Conservation (phyloP, 1,284 basidiomycete species). For the Pulchroboletus neoregius region DNA sequence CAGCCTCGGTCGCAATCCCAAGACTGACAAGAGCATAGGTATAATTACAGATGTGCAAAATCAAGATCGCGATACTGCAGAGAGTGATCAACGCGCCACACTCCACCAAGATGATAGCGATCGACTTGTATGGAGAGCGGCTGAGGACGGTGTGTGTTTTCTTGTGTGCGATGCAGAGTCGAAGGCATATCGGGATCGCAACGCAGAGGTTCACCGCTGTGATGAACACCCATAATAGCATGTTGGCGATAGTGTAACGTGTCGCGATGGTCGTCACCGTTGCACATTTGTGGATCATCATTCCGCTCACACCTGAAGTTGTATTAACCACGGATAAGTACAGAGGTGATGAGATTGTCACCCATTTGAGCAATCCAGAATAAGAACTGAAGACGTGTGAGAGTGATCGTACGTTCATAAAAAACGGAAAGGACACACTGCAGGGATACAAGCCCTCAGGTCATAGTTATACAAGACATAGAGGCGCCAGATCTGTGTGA, state of each 20-base stretch:
- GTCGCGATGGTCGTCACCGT: neutral
- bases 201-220: constrained; percentile 13
- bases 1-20: constrained; percentile 19
- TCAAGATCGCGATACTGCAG: constrained; percentile 8
- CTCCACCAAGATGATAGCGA: constrained; percentile 17
- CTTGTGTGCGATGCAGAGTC: constrained; percentile 15
- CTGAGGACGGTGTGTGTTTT: constrained; percentile 5
- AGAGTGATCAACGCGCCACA: constrained; percentile 14
- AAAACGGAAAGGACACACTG: too few relatives aligned
- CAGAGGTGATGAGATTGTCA: neutral
- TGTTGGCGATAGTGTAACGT: neutral
- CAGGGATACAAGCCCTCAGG: constrained; percentile 13
- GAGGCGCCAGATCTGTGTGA: constrained; percentile 24
- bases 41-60: constrained; percentile 7
- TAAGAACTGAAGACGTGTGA: too few relatives aligned
- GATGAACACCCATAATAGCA: constrained; percentile 17
- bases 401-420: too few relatives aligned
- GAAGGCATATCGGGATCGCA: constrained; percentile 16
- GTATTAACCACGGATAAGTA: neutral
- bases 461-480: constrained; percentile 16
- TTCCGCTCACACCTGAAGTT: constrained; percentile 6
- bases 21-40: neutral
- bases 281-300: neutral
- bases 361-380: too few relatives aligned
- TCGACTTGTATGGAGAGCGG: constrained; percentile 6